Evolutionary conservation across 371 early-diverging fungal species (phyloP), one percentile per base, ranked within the genome.

Genomic region (Mucor lusitanicus): DNA sequence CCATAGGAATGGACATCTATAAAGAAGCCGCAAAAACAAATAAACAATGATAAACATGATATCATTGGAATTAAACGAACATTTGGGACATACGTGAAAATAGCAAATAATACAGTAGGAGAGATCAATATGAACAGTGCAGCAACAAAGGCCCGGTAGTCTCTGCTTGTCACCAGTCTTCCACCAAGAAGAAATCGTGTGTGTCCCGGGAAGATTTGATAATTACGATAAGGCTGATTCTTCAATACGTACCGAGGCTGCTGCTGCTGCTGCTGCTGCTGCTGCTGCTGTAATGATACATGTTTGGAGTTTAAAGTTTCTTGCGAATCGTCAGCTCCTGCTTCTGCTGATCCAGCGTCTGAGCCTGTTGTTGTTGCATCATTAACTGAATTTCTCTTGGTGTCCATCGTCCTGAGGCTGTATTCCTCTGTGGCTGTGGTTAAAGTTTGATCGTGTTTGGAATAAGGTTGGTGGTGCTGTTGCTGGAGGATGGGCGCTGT

Each of bases 1-100:
- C 88, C 90, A 92, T 63, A 92, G 64, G 71, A 84, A 92, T 23
- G 92, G 90, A 56, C 91, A 90, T 28, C 86, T 85, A 73, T 42
- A 55, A 42, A 3, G 17, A 17, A 40, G 12, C 37, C 37, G 12
- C n/a, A n/a, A n/a, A 53, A 23, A 53, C 53, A 53, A 55, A 27
- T 32, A 63, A 62, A 35, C 12, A 25, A 54, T 32, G 42, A 23
- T 7, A 35, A 56, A 56, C 33, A 33, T 56, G 56, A n/a, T 56
- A 17, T 56, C 30, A 54, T 42, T 32, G 17, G n/a, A 64, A 25
- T n/a, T 17, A 6, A 40, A 1, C 17, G 40, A 17, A 19, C n/a
- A 28, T 35, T n/a, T 0, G 19, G 33, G 42, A 77, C 89, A 73
- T 80, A 90, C 88, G 88, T 85, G 69, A 91, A 92, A 25, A 86